Conservation (phyloP, 352 stramenopile genomes). For the Pythium insidiosum region DNA sequence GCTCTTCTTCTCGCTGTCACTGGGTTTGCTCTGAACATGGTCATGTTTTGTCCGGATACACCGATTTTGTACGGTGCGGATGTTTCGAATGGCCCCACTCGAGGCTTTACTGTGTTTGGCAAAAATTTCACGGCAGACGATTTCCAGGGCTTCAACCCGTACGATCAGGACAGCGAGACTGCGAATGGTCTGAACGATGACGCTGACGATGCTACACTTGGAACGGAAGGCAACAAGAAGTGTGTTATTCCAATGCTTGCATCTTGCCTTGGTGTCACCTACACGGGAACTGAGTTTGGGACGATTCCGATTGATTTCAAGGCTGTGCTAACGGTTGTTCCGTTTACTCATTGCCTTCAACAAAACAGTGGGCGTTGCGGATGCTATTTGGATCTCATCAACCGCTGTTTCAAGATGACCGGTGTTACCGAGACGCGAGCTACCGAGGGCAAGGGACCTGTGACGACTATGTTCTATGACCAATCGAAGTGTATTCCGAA, state of each 20-base stretch:
- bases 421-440: constrained; percentile 21
- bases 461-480: constrained; percentile 33
- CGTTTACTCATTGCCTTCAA: constrained; percentile 53
- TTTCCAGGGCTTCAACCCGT: constrained; percentile 14
- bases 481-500: constrained; percentile 52
- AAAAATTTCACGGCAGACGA: constrained; percentile 47
- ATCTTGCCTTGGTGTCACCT: constrained; percentile 53
- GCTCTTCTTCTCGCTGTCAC: constrained; percentile 53
- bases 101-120: constrained; percentile 51
- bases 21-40: constrained; percentile 63
- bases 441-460: background rate
- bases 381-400: constrained; percentile 58
- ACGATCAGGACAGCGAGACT: constrained; percentile 10
- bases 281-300: constrained; percentile 35
- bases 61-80: constrained; percentile 63
- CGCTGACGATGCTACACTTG: too few relatives aligned
- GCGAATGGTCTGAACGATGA: constrained; percentile 13
- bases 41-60: constrained; percentile 68
- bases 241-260: constrained; percentile 65
- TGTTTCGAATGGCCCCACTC: constrained; percentile 29
- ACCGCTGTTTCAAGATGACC: constrained; percentile 47
- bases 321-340: constrained; percentile 40
- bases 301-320: constrained; percentile 69
- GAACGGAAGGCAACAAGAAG: background rate
- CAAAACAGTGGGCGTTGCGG: constrained; percentile 37